Conservation (phyloP, 2,329 filamentous ascomycete genomes). For the Penicillium paneum region DNA sequence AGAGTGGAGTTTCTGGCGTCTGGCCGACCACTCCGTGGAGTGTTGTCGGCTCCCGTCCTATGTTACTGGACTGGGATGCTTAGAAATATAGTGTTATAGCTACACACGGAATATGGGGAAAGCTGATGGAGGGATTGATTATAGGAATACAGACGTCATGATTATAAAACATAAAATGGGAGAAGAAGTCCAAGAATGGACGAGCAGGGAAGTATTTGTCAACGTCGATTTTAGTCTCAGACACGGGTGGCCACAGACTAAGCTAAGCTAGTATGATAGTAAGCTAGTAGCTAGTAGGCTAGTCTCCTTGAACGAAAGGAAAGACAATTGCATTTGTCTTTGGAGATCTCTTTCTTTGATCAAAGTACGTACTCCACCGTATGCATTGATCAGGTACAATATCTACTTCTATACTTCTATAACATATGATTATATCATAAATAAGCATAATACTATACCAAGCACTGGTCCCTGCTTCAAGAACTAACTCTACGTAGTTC, state of each 20-base stretch:
- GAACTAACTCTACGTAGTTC: background rate
- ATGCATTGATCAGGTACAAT: background rate
- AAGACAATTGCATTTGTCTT: constrained; percentile 7
- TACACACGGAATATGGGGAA: background rate
- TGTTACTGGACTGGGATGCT: background rate
- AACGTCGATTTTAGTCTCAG: background rate
- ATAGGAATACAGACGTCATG: background rate
- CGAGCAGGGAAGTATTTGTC: background rate
- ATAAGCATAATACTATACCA: background rate
- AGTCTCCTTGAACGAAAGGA: background rate
- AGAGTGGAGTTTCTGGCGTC: constrained; percentile 1
- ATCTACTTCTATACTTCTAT: background rate
- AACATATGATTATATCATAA: background rate
- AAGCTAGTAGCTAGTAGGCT: background rate
- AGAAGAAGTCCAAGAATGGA: background rate
- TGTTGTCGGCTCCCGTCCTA: background rate
- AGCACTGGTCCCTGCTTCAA: background rate
- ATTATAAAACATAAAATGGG: background rate
- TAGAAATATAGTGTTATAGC: background rate
- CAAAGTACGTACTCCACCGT: background rate
- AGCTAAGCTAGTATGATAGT: background rate
- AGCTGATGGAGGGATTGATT: background rate
- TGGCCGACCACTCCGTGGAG: constrained; percentile 7
- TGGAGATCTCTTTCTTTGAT: background rate
- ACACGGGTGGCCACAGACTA: constrained; percentile 1